Evolutionary conservation across 805 yeast species (phyloP).

Genomic region (Wilhelminamyces savonicus): DNA sequence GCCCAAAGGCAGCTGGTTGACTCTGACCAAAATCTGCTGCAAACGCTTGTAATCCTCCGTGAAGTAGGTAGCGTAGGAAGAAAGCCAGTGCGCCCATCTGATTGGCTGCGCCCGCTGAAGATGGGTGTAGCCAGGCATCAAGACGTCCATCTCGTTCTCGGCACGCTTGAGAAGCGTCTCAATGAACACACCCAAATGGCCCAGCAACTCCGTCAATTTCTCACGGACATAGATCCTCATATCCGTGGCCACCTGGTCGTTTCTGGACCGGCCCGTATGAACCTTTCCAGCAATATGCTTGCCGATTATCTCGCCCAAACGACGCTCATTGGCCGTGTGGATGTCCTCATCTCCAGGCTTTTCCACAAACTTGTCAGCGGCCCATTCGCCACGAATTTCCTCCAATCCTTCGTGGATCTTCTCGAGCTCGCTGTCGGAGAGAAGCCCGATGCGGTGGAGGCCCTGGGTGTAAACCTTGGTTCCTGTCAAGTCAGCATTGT

Average conservation of each 20-base stretch:
- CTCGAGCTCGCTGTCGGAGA: constrained; percentile 63
- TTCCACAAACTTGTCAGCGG: constrained; percentile 55
- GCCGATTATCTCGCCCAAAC: constrained; percentile 95
- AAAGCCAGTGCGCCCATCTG: constrained; percentile 97
- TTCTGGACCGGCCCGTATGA: constrained; percentile 98
- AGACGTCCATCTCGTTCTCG: constrained; percentile 74
- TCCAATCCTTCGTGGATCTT: constrained; percentile 83
- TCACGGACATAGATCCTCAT: constrained; percentile 92
- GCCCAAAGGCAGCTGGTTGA: constrained; percentile 88
- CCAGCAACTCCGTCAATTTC: constrained; percentile 55
- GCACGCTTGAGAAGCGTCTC: constrained; percentile 69
- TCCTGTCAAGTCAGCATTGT: constrained; percentile 88
- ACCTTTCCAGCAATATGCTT: constrained; percentile 92
- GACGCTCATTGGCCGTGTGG: constrained; percentile 97
- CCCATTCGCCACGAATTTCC: constrained; percentile 77
- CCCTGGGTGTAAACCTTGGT: constrained; percentile 92
- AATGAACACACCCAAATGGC: constrained; percentile 56
- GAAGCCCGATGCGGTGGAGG: constrained; percentile 66
- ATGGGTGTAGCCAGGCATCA: constrained; percentile 99
- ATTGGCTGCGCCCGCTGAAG: constrained; percentile 99
- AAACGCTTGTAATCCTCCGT: constrained; percentile 86
- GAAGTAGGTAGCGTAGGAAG: constrained; percentile 91
- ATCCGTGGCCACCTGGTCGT: constrained; percentile 99
- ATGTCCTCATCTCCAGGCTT: constrained; percentile 94
- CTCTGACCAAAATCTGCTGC: constrained; percentile 70